These are phyloP conservation scores for Colletotrichum musae DNA, from an alignment of 2,329 filamentous ascomycete species.

Conservation along the genomic window DNA sequence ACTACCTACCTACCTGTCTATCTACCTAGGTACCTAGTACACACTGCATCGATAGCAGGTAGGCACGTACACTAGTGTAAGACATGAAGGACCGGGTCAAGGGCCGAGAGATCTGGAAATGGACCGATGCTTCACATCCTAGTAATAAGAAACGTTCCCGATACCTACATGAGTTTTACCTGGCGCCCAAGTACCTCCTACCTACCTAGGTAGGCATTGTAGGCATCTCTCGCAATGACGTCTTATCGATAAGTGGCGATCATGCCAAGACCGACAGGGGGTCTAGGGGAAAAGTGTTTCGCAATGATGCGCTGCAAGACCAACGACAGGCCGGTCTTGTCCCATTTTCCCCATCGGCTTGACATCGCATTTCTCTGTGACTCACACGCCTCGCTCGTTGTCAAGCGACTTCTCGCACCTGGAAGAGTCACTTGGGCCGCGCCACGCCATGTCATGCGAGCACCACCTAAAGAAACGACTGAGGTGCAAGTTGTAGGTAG, in stretches of 20 bases:
- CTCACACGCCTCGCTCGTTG: constrained; percentile 7
- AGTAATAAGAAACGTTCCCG: too few relatives aligned
- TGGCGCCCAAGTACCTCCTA: not conserved
- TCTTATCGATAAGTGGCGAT: constrained; percentile 34
- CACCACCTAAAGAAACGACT: not conserved
- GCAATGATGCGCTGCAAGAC: constrained; percentile 19
- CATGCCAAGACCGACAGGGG: constrained; percentile 23
- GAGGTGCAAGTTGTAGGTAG: not conserved
- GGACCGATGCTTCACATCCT: not conserved
- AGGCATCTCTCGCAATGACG: constrained; percentile 1
- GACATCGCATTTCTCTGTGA: constrained; percentile 7
- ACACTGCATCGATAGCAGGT: not conserved
- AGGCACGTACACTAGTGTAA: not conserved
- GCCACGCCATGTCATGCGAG: not conserved
- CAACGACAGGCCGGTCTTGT: constrained; percentile 21
- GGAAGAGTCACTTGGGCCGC: constrained; percentile 14
- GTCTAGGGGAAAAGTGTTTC: constrained; percentile 28
- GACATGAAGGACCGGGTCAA: not conserved
- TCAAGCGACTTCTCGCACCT: not conserved
- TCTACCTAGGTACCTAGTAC: too few relatives aligned
- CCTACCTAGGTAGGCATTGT: not conserved
- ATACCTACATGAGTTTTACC: too few relatives aligned
- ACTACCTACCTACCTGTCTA: too few relatives aligned
- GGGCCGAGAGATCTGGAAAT: constrained; percentile 18
- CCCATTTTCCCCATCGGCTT: constrained; percentile 15